Evolutionary conservation across 805 yeast species (phyloP).

Genomic region (Yamadazyma ubonensis): DNA sequence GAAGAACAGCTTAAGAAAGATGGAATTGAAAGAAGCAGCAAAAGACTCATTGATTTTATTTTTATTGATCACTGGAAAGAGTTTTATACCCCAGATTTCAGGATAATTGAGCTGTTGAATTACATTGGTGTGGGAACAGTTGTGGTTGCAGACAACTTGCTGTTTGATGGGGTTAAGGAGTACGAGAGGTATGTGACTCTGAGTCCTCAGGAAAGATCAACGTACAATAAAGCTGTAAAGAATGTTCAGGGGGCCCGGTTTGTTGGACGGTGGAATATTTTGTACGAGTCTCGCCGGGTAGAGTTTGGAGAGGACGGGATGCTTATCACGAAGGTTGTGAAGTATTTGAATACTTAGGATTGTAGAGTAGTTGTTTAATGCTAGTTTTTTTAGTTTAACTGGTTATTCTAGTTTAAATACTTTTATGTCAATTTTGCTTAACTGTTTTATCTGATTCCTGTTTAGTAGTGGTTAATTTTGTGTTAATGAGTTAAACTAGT

Average conservation of each 20-base stretch:
- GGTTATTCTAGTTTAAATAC: too few relatives aligned
- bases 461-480: too few relatives aligned
- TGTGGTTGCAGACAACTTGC: conserved; percentile 39
- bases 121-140: conserved; percentile 40
- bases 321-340: neutral
- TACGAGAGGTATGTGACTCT: conserved; percentile 37
- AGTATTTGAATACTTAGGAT: neutral
- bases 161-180: conserved; percentile 38
- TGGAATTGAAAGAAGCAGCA: conserved; percentile 6
- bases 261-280: conserved; percentile 23
- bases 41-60: conserved; percentile 30
- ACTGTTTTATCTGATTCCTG: too few relatives aligned
- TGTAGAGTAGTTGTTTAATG: too few relatives aligned
- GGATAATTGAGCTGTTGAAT: conserved; percentile 40
- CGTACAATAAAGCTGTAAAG: conserved; percentile 22
- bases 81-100: conserved; percentile 39
- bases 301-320: conserved; percentile 2
- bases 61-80: conserved; percentile 43
- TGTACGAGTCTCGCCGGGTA: conserved; percentile 30
- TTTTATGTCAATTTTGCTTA: too few relatives aligned
- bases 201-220: conserved; percentile 36
- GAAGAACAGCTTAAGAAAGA: conserved; percentile 15
- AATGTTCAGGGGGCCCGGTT: conserved; percentile 26
- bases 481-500: too few relatives aligned
- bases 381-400: too few relatives aligned